phyloP scores from a whole-genome alignment of 2,329 filamentous ascomycete species.

The Juglanconis oblonga region DNA sequence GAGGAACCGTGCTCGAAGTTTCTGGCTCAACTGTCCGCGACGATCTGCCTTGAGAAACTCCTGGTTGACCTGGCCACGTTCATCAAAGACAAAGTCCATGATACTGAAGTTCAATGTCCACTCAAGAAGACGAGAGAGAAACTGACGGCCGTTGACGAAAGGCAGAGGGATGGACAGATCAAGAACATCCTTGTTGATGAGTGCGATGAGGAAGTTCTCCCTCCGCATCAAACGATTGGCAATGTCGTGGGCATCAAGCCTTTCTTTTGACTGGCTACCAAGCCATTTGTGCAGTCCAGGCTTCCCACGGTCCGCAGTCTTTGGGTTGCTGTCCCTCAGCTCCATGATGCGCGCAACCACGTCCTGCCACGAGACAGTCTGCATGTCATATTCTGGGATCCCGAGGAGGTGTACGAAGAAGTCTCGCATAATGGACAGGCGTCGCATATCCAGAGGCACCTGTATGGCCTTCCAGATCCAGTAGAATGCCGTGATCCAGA shows the following conservation, averaged over 20 bases:
- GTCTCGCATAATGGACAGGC: constrained; percentile 74
- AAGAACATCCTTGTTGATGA: constrained; percentile 95
- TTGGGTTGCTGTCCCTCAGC: constrained; percentile 80
- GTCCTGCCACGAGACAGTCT: constrained; percentile 92
- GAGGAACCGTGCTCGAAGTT: constrained; percentile 72
- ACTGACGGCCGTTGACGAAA: constrained; percentile 72
- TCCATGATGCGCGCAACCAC: constrained; percentile 83
- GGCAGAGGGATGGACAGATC: constrained; percentile 84
- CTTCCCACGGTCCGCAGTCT: constrained; percentile 61
- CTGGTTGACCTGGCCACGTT: constrained; percentile 80
- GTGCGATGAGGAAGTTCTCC: constrained; percentile 93
- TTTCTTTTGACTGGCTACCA: constrained; percentile 85
- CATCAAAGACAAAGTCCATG: constrained; percentile 91
- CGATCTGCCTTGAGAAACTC: constrained; percentile 83
- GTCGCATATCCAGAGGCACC: constrained; percentile 69
- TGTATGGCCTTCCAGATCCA: constrained; percentile 79
- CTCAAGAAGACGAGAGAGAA: constrained; percentile 86
- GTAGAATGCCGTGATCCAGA: constrained; percentile 84
- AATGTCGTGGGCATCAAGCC: constrained; percentile 94
- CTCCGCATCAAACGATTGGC: constrained; percentile 94
- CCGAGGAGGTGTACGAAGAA: constrained; percentile 82
- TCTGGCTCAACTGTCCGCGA: constrained; percentile 73
- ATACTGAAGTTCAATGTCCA: constrained; percentile 91
- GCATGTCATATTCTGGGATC: constrained; percentile 80
- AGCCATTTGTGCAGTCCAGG: constrained; percentile 55